A percentile compares a stretch with the other conserved stretches of the same genome.
Evolutionary conservation across 1,284 basidiomycete species (phyloP).

Genomic region (Vanrija sp.): DNA sequence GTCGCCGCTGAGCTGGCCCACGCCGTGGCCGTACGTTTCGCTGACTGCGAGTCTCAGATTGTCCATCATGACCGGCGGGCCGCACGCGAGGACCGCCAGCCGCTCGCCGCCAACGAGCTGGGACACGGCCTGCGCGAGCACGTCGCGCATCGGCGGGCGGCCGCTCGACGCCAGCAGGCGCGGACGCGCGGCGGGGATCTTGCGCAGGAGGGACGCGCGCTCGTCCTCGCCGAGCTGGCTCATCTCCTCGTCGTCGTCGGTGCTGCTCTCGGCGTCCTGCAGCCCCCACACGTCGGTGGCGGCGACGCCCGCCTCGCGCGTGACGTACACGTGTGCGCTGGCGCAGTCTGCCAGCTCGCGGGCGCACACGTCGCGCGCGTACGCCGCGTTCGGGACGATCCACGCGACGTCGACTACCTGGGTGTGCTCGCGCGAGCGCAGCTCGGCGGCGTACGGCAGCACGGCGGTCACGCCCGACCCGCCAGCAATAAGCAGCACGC

Average conservation of each 20-base stretch:
- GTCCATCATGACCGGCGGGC: constrained; percentile 35
- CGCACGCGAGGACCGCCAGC: constrained; percentile 30
- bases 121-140: constrained; percentile 11
- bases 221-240: background rate
- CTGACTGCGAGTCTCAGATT: constrained; percentile 22
- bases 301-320: no score
- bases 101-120: constrained; percentile 12
- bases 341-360: constrained; percentile 16
- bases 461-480: constrained; percentile 33
- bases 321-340: constrained; percentile 6
- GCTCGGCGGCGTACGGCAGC: constrained; percentile 25
- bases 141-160: constrained; percentile 20
- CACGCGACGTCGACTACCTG: constrained; percentile 17
- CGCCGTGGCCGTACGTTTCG: constrained; percentile 15
- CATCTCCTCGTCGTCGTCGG: constrained; percentile 12
- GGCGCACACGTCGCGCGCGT: constrained; percentile 26
- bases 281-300: no score
- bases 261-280: background rate
- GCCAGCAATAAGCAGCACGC: constrained; percentile 27
- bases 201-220: background rate
- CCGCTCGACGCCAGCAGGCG: constrained; percentile 9
- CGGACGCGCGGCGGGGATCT: background rate
- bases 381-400: constrained; percentile 23
- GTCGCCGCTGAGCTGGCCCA: constrained; percentile 11
- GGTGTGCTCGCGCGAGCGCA: background rate